Conservation (phyloP, 768 basidiomycete genomes). For the Ramaria sp. region DNA sequence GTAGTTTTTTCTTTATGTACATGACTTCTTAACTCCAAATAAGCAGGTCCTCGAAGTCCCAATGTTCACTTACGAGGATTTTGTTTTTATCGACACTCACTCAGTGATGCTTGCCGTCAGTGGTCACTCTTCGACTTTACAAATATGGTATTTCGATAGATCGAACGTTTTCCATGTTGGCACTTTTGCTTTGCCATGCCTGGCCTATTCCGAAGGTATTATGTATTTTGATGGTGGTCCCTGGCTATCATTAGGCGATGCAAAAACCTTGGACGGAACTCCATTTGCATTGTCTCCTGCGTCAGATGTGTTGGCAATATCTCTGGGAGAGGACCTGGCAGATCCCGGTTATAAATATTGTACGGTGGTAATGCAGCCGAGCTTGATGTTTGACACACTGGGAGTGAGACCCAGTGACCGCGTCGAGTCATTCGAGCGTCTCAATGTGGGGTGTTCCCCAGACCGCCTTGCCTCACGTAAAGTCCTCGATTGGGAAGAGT, state of each 20-base stretch:
- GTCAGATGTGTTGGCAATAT: not conserved
- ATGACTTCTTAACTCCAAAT: not conserved
- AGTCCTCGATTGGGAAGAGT: not conserved
- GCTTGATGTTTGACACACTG: constrained; percentile 4
- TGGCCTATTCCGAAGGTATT: not conserved
- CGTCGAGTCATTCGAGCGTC: not conserved
- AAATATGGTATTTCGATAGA: not conserved
- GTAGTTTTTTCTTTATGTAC: not conserved
- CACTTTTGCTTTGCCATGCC: not conserved
- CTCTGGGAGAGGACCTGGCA: not conserved
- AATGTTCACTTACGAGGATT: not conserved
- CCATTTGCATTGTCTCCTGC: not conserved
- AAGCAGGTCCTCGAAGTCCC: too few species aligned
- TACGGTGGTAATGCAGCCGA: constrained; percentile 5
- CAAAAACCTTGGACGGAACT: not conserved
- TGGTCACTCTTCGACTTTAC: not conserved
- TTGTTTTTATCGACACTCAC: constrained; percentile 5
- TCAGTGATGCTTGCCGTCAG: not conserved
- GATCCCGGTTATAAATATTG: not conserved
- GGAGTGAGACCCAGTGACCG: not conserved
- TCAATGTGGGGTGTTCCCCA: too few species aligned
- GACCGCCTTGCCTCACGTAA: not conserved
- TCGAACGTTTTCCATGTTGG: not conserved
- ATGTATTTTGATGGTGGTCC: not conserved
- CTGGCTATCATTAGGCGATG: not conserved